Conservation (phyloP, 352 stramenopile genomes). For the Pythium insidiosum region DNA sequence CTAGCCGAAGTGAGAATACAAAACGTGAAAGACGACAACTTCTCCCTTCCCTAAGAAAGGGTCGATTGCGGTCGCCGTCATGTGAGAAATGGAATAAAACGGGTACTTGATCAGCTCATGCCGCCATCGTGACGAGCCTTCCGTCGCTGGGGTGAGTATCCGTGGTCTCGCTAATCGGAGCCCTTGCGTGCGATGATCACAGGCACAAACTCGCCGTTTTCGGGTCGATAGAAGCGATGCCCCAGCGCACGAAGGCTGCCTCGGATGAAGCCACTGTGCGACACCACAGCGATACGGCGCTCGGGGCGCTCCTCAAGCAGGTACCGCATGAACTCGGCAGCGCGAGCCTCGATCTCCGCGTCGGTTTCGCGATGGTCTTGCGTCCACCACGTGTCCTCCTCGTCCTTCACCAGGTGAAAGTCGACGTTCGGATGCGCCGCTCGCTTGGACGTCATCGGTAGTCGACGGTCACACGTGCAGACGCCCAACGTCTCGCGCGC, state of each 20-base stretch:
- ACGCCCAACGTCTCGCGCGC: conserved; percentile 58
- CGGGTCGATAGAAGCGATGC: conserved; percentile 54
- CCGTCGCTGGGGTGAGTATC: too few species aligned
- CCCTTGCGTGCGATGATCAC: conserved; percentile 23
- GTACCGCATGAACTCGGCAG: conserved; percentile 36
- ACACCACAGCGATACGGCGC: conserved; percentile 40
- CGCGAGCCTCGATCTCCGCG: conserved; percentile 45
- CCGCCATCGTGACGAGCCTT: too few species aligned
- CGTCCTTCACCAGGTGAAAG: conserved; percentile 30
- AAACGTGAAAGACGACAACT: too few species aligned
- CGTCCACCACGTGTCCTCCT: conserved; percentile 49
- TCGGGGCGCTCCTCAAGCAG: conserved; percentile 29
- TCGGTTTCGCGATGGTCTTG: conserved; percentile 47
- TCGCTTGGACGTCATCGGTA: conserved; percentile 26
- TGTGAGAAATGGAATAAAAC: too few species aligned
- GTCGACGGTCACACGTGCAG: conserved; percentile 53
- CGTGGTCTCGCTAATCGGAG: neutral
- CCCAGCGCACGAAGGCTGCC: conserved; percentile 48
- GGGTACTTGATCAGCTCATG: too few species aligned
- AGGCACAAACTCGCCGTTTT: conserved; percentile 62
- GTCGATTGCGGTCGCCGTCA: too few species aligned
- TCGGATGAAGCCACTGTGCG: conserved; percentile 60
- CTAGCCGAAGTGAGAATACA: too few species aligned
- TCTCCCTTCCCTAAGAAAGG: too few species aligned
- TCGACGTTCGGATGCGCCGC: conserved; percentile 35